phyloP scores from a whole-genome alignment of 1,284 basidiomycete species.

The Marasmius oreades region DNA sequence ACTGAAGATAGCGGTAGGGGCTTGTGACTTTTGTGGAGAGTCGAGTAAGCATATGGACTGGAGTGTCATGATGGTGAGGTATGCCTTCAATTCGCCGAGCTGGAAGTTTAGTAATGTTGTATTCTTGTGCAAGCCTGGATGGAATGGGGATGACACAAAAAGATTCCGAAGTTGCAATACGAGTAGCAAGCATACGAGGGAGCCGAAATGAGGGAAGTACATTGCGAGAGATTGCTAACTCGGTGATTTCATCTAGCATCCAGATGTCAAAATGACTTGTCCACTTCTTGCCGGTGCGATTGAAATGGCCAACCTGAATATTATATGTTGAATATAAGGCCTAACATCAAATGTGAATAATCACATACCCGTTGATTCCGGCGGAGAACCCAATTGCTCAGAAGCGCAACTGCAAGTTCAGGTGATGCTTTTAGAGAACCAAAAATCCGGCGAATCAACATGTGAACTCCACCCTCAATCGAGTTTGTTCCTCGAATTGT shows the following conservation, averaged over 20 bases:
- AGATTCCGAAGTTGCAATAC: slow-evolving; percentile 15
- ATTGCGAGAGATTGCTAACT: slow-evolving; percentile 7
- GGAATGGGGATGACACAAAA: slow-evolving; percentile 14
- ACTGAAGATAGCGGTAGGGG: slow-evolving; percentile 12
- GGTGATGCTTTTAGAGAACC: slow-evolving; percentile 13
- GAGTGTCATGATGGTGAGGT: slow-evolving; percentile 10
- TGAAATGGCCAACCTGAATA: slow-evolving; percentile 14
- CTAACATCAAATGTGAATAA: background rate
- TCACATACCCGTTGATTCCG: slow-evolving; percentile 10
- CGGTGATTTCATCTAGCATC: slow-evolving; percentile 14
- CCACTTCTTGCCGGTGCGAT: slow-evolving; percentile 13
- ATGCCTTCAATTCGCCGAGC: slow-evolving; percentile 6
- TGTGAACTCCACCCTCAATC: slow-evolving; percentile 14
- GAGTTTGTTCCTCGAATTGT: slow-evolving; percentile 14
- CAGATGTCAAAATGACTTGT: slow-evolving; percentile 15
- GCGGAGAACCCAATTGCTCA: slow-evolving; percentile 13
- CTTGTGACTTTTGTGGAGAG: slow-evolving; percentile 10
- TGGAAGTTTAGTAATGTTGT: slow-evolving; percentile 7
- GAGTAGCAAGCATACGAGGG: slow-evolving; percentile 14
- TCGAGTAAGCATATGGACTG: slow-evolving; percentile 8
- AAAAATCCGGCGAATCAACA: slow-evolving; percentile 5
- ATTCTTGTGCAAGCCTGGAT: slow-evolving; percentile 5
- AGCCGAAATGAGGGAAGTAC: slow-evolving; percentile 11
- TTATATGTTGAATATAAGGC: background rate
- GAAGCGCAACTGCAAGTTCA: slow-evolving; percentile 4